Evolutionary conservation across 2,329 filamentous ascomycete species (phyloP), one percentile per base, ranked within the genome.

Genomic region (Hirsutella minnesotensis): DNA sequence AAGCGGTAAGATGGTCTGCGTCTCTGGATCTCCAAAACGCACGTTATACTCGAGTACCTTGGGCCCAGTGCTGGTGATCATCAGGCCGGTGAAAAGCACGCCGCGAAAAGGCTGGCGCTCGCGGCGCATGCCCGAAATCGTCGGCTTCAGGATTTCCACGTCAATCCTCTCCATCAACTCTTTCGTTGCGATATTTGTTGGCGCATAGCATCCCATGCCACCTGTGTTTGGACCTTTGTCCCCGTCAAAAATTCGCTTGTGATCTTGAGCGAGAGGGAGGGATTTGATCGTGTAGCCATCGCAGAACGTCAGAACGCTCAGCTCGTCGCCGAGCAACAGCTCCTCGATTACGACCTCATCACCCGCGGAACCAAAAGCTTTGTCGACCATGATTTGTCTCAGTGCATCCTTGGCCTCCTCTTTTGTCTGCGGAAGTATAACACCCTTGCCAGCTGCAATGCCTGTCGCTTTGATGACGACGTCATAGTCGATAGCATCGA

Each of bases 201-300:
- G 86, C 15, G 89, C 88, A 63, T 96, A 96, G 59, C 88, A 95
- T 41, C 92, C 92, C 92, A 96, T 96, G 34, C 92, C 92, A 46
- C 90, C 92, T 2, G 92, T 96, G 66, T 96, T 96, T 31, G 88
- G 86, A 2, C 92, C 92, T 40, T 77, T 73, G 58, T 96, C 90
- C 43, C 85, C 86, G 56, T 98, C 92, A 42, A 84, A 85, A 50
- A 94, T 88, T 48, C 88, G 79, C 74, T 98, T 96, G 70, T 98
- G 92, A 61, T 96, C 92, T 63, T 98, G 92, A 2, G 90, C 90
- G 1, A 92, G 83, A 5, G 90, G 90, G 9, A 96, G 71, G 9
- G 83, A 87, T 57, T 78, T 76, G 59, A 94, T 84, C 1, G 82
- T 83, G 58, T 84, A 83, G 41, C 92, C 92, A 58, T 98, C 92